phyloP scores from a whole-genome alignment of 495 filamentous ascomycete genomes.

The Penicillium fimorum region DNA sequence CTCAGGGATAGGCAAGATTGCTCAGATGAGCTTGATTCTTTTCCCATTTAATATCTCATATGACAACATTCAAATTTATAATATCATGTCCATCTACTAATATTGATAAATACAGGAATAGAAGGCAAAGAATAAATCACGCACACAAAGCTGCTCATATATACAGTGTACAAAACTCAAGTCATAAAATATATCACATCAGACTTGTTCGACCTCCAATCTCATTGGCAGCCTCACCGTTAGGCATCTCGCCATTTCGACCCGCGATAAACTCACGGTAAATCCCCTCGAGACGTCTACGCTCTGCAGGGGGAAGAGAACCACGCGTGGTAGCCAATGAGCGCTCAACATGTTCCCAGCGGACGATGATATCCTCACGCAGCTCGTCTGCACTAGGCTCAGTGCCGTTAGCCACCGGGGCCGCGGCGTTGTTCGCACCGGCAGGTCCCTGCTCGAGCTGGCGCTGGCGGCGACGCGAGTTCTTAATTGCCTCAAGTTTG shows the following conservation, averaged over 20 bases:
- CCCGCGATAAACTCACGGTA: slow-evolving; percentile 91
- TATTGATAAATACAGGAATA: slow-evolving; percentile 12
- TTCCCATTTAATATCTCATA: not conserved
- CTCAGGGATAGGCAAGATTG: too few relatives aligned
- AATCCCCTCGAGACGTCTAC: slow-evolving; percentile 68
- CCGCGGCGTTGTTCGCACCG: slow-evolving; percentile 19
- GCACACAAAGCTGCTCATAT: slow-evolving; percentile 15
- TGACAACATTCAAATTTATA: not conserved
- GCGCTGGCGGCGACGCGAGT: slow-evolving; percentile 59
- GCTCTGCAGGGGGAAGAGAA: slow-evolving; percentile 78
- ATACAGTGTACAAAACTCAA: slow-evolving; percentile 20
- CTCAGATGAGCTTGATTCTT: not conserved
- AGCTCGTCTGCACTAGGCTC: slow-evolving; percentile 32
- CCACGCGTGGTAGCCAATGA: slow-evolving; percentile 74
- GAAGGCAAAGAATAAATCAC: not conserved
- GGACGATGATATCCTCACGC: slow-evolving; percentile 72
- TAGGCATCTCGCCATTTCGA: slow-evolving; percentile 90
- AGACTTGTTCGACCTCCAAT: slow-evolving; percentile 89
- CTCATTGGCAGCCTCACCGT: slow-evolving; percentile 84
- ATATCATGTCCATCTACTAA: not conserved
- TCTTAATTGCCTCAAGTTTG: slow-evolving; percentile 73
- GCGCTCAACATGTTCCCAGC: slow-evolving; percentile 81
- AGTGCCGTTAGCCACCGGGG: slow-evolving; percentile 29
- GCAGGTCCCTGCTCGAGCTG: slow-evolving; percentile 47
- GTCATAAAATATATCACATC: slow-evolving; percentile 59